Conservation (phyloP, 2,329 filamentous ascomycete species). For the Colletotrichum phormii region DNA sequence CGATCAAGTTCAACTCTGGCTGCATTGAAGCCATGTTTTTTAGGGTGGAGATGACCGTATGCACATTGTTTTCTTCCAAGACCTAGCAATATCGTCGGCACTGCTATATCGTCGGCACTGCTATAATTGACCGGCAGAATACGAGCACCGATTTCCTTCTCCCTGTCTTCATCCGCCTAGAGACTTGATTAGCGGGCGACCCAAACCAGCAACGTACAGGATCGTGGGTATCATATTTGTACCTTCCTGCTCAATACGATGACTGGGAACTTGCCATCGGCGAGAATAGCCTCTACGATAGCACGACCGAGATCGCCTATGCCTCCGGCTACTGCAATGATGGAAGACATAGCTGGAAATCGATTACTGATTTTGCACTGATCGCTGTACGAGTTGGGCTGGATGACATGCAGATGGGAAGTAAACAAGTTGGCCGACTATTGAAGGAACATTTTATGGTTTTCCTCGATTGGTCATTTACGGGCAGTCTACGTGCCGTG, state of each 20-base stretch:
- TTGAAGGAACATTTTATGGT: not conserved
- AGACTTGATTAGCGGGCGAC: slow-evolving; percentile 5
- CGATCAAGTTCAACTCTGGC: slow-evolving; percentile 54
- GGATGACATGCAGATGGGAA: not conserved
- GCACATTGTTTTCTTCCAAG: slow-evolving; percentile 51
- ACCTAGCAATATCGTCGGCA: slow-evolving; percentile 36
- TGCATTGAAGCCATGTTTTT: slow-evolving; percentile 42
- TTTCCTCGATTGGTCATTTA: not conserved
- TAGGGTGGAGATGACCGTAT: slow-evolving; percentile 58
- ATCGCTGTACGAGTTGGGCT: not conserved
- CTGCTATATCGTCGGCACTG: slow-evolving; percentile 40
- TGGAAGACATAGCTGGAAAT: not conserved
- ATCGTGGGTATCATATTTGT: too few species aligned
- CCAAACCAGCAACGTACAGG: slow-evolving; percentile 47
- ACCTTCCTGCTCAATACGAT: slow-evolving; percentile 49
- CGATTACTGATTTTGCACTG: not conserved
- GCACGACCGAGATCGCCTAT: slow-evolving; percentile 56
- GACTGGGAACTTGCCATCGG: slow-evolving; percentile 48
- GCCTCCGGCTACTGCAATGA: slow-evolving; percentile 58
- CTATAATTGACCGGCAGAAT: slow-evolving; percentile 44
- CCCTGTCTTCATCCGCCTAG: slow-evolving; percentile 28
- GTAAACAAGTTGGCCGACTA: not conserved
- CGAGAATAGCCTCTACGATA: slow-evolving; percentile 56
- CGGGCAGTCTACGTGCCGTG: not conserved
- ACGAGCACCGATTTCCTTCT: slow-evolving; percentile 38